phyloP scores from a whole-genome alignment of 1,284 basidiomycete genomes.

The Pisolithus thermaeus region DNA sequence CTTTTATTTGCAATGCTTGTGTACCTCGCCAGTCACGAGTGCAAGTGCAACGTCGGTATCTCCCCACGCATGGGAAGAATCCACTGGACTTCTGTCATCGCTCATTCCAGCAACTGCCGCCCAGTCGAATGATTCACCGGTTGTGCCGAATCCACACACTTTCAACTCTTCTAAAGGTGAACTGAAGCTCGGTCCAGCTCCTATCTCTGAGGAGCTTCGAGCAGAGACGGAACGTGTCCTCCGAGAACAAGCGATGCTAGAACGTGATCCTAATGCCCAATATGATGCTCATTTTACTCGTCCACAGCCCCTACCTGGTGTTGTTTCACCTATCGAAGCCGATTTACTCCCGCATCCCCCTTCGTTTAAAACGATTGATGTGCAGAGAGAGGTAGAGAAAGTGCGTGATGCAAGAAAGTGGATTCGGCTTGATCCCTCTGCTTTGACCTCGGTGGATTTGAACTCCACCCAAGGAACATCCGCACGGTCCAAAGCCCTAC shows the following conservation, averaged over 20 bases:
- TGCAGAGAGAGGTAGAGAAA: conserved; percentile 87
- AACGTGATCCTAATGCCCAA: conserved; percentile 59
- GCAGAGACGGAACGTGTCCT: conserved; percentile 73
- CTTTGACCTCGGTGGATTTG: conserved; percentile 47
- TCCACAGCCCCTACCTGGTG: conserved; percentile 43
- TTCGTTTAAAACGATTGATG: conserved; percentile 81
- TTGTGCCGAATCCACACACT: conserved; percentile 50
- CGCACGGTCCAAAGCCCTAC: conserved; percentile 59
- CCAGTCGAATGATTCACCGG: conserved; percentile 27
- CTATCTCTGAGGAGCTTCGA: conserved; percentile 72
- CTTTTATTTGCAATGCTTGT: conserved; percentile 14
- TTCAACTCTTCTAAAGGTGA: conserved; percentile 72
- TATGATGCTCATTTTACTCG: conserved; percentile 55
- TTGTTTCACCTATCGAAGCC: conserved; percentile 57
- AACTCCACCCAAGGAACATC: conserved; percentile 54
- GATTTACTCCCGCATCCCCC: conserved; percentile 79
- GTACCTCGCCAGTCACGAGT: conserved; percentile 51
- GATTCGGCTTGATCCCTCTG: conserved; percentile 78
- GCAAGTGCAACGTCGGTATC: conserved; percentile 61
- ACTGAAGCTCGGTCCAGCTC: conserved; percentile 80
- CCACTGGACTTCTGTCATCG: conserved; percentile 73
- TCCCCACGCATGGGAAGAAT: conserved; percentile 71
- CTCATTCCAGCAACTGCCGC: conserved; percentile 58
- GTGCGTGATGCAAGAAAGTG: conserved; percentile 88
- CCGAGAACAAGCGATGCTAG: conserved; percentile 65